Conservation (phyloP, 768 basidiomycete species). For the Roridomyces roridus region DNA sequence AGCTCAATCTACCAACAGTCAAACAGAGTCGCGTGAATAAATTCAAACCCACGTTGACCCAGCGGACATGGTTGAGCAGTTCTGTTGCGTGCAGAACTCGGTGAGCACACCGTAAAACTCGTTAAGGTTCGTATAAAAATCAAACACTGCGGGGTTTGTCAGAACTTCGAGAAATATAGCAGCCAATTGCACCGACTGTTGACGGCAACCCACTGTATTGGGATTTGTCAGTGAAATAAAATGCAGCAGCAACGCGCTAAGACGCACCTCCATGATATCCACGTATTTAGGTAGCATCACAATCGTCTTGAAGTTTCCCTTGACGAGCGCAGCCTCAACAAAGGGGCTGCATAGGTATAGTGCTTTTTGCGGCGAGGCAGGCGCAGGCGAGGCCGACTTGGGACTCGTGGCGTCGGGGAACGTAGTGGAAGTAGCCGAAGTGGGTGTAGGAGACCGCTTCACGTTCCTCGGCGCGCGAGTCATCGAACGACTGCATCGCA, state of each 20-base stretch:
- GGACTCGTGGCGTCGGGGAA: conserved; percentile 53
- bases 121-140: conserved; percentile 97
- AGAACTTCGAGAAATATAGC: neutral
- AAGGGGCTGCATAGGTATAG: conserved; percentile 95
- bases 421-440: conserved; percentile 72
- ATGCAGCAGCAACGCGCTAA: neutral
- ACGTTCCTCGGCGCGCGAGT: conserved; percentile 69
- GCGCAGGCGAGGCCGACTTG: conserved; percentile 42
- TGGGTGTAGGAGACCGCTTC: conserved; percentile 79
- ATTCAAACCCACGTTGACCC: conserved; percentile 71
- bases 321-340: conserved; percentile 95
- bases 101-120: conserved; percentile 95
- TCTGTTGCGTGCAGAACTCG: conserved; percentile 91
- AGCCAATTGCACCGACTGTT: neutral
- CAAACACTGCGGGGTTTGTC: conserved; percentile 74
- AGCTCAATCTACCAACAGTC: conserved; percentile 95
- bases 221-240: no score
- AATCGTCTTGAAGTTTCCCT: conserved; percentile 98
- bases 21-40: conserved; percentile 9
- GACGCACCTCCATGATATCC: conserved; percentile 82
- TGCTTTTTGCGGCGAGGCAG: conserved; percentile 53
- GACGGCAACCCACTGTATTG: conserved; percentile 54
- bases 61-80: conserved; percentile 93
- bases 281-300: conserved; percentile 95
- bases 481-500: conserved; percentile 69